Percentiles rank a stretch among this genome's conserved stretches.
These are phyloP conservation scores for Apiospora malaysiana DNA, from an alignment of 2,329 filamentous ascomycete genomes.

Conservation along the genomic window DNA sequence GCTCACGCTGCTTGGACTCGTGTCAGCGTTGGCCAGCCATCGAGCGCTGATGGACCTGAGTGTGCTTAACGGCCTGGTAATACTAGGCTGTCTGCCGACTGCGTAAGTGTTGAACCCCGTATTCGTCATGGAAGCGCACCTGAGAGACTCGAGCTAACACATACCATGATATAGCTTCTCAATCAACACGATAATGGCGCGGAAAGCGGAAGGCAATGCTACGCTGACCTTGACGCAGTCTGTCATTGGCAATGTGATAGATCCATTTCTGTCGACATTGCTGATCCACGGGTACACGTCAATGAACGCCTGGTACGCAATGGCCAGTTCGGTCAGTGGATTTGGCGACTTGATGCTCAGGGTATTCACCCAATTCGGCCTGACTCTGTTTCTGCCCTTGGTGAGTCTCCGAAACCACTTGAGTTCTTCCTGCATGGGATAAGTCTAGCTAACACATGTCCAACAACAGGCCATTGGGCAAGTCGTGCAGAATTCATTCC, in stretches of 20 bases:
- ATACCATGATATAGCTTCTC: not conserved
- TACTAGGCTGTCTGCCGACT: constrained; percentile 18
- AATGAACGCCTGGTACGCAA: not conserved
- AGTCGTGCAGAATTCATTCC: not conserved
- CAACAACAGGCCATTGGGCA: not conserved
- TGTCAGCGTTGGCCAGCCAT: constrained; percentile 4
- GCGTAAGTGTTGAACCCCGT: not conserved
- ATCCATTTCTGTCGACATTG: not conserved
- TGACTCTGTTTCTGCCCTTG: constrained; percentile 1
- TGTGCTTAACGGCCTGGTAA: constrained; percentile 11
- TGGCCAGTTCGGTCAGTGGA: not conserved
- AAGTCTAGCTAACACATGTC: not conserved
- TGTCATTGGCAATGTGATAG: constrained; percentile 6
- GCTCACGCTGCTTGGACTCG: not conserved
- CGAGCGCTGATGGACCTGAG: not conserved
- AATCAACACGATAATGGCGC: constrained; percentile 2
- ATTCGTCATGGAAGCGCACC: not conserved
- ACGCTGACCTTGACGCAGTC: constrained; percentile 5
- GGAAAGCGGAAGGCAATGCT: constrained; percentile 1
- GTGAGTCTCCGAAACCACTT: not conserved
- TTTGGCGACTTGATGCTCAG: not conserved
- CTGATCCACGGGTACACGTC: constrained; percentile 14
- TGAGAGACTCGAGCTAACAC: not conserved
- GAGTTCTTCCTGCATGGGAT: not conserved
- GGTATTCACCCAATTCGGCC: not conserved